Conservation (phyloP, 495 filamentous ascomycete genomes). For the Hypoxylon fuscum region DNA sequence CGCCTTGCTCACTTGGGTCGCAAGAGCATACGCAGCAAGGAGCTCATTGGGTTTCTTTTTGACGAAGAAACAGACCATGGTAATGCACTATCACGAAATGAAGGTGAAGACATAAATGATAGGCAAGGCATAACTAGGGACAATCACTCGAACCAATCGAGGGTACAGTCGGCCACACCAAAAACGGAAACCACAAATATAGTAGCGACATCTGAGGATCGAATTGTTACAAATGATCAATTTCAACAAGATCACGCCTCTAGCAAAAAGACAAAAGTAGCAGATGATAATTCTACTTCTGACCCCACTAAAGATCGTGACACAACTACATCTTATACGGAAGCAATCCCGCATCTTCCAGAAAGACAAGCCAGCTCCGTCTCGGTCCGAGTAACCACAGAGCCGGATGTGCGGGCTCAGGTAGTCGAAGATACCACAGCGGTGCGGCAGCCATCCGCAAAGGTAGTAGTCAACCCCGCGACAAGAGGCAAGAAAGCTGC, state of each 20-base stretch:
- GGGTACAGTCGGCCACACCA: background rate
- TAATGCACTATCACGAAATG: background rate
- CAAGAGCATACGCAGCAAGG: conserved; percentile 54
- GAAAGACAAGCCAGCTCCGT: conserved; percentile 9
- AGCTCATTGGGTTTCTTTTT: conserved; percentile 53
- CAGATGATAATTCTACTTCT: background rate
- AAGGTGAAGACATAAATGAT: background rate
- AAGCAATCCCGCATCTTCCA: background rate
- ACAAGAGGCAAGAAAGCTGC: conserved; percentile 61
- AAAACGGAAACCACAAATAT: background rate
- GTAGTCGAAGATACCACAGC: background rate
- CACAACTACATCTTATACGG: background rate
- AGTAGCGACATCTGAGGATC: background rate
- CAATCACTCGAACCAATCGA: conserved; percentile 4
- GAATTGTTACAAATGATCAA: background rate
- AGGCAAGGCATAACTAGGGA: background rate
- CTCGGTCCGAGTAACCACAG: conserved; percentile 4
- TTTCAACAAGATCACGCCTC: background rate
- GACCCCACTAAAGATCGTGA: background rate
- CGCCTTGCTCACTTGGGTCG: conserved; percentile 50
- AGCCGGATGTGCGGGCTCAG: conserved; percentile 6
- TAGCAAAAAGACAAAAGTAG: background rate
- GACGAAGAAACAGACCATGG: conserved; percentile 32
- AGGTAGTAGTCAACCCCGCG: conserved; percentile 52
- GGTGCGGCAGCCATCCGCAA: conserved; percentile 15